These are phyloP conservation scores for Phytophthora pluvialis DNA, from an alignment of 352 stramenopile species.

Conservation along the genomic window DNA sequence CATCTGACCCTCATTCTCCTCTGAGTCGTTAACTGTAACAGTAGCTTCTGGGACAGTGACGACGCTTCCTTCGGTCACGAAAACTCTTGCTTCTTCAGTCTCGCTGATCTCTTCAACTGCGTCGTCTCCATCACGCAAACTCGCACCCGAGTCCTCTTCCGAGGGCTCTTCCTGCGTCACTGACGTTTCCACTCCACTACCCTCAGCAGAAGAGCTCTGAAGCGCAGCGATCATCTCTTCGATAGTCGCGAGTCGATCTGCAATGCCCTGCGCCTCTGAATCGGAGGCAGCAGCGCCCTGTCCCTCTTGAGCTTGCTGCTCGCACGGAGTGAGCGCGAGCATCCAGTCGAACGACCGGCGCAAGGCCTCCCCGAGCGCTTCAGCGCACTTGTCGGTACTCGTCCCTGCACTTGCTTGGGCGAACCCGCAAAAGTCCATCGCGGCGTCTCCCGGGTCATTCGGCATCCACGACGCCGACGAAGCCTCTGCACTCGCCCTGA, in stretches of 20 bases:
- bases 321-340: conserved; percentile 35
- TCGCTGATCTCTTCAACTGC: conserved; percentile 12
- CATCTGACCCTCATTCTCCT: not conserved
- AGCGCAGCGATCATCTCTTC: conserved; percentile 34
- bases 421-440: conserved; percentile 52
- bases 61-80: not conserved
- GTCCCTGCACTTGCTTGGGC: not conserved
- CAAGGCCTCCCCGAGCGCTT: conserved; percentile 30
- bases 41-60: not conserved
- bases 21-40: not conserved
- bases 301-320: not conserved
- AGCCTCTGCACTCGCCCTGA: conserved; percentile 11
- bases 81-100: not conserved
- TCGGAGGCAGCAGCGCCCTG: not conserved
- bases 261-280: conserved; percentile 1
- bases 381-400: conserved; percentile 15
- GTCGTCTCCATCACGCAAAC: not conserved
- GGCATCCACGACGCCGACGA: conserved; percentile 39
- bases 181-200: not conserved
- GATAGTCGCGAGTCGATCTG: conserved; percentile 25
- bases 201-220: not conserved
- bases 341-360: conserved; percentile 50
- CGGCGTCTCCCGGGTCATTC: conserved; percentile 46
- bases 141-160: not conserved
- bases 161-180: not conserved